These are phyloP conservation scores for Geotrichum restrictum DNA, from an alignment of 1,139 yeast genomes.

Conservation along the genomic window DNA sequence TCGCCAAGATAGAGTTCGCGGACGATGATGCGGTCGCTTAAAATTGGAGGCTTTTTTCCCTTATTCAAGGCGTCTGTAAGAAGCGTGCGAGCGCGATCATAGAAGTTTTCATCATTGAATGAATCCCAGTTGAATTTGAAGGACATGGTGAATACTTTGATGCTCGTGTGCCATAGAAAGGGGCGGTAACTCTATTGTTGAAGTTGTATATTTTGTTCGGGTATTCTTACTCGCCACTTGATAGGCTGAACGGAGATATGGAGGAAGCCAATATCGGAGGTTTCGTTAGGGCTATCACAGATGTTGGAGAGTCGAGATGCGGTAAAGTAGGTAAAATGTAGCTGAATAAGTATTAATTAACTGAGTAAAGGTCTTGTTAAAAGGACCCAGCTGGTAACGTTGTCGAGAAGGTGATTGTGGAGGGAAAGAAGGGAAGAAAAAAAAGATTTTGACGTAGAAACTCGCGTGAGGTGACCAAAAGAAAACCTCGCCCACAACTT, in stretches of 20 bases:
- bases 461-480: background rate
- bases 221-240: too few relatives aligned
- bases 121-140: conserved; percentile 77
- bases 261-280: too few relatives aligned
- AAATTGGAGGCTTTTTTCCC: conserved; percentile 69
- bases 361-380: too few relatives aligned
- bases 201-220: too few relatives aligned
- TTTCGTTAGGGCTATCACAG: too few relatives aligned
- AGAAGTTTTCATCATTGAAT: conserved; percentile 64
- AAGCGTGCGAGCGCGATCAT: conserved; percentile 62
- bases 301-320: too few relatives aligned
- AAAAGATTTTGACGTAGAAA: background rate
- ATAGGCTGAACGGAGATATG: too few relatives aligned
- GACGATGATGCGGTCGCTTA: conserved; percentile 70
- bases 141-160: conserved; percentile 49
- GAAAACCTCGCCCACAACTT: background rate
- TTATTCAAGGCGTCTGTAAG: conserved; percentile 72
- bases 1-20: conserved; percentile 75
- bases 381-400: background rate
- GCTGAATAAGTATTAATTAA: too few relatives aligned
- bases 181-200: background rate
- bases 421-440: background rate
- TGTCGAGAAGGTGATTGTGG: background rate
- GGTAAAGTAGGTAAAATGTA: too few relatives aligned
- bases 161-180: background rate